Conservation (phyloP, 1,284 basidiomycete genomes). For the Puccinia hordei region DNA sequence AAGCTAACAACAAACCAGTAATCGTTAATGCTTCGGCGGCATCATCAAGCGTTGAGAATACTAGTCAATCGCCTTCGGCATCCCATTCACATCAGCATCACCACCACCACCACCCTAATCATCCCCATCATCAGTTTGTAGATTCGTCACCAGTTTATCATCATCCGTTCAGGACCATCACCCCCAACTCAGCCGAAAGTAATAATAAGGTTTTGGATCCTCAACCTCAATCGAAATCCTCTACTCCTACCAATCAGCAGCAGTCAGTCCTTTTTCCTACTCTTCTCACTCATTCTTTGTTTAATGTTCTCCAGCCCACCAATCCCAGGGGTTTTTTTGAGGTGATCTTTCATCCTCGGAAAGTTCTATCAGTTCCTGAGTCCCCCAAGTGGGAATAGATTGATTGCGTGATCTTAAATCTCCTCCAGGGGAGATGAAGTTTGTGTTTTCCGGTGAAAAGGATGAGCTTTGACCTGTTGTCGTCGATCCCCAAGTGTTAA, state of each 20-base stretch:
- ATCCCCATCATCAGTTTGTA: conserved; percentile 46
- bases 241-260: conserved; percentile 37
- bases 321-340: not conserved
- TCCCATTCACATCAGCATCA: conserved; percentile 35
- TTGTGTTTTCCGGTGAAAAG: not conserved
- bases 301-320: not conserved
- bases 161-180: conserved; percentile 37
- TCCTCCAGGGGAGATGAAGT: not conserved
- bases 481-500: not conserved
- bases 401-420: not conserved
- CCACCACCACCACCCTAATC: conserved; percentile 23
- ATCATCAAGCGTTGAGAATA: conserved; percentile 35
- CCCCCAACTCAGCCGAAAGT: conserved; percentile 37
- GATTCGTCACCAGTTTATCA: conserved; percentile 45
- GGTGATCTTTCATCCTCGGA: not conserved
- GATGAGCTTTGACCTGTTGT: not conserved
- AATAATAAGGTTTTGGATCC: conserved; percentile 43
- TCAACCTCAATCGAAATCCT: conserved; percentile 44
- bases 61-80: conserved; percentile 37
- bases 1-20: conserved; percentile 38
- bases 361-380: not conserved
- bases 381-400: not conserved
- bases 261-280: conserved; percentile 35
- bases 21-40: conserved; percentile 35
- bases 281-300: conserved; percentile 15